A percentile compares a stretch with the other conserved stretches of the same genome.
Evolutionary conservation across 345 rosid species (phyloP).

Genomic region (Lepidium sativum): DNA sequence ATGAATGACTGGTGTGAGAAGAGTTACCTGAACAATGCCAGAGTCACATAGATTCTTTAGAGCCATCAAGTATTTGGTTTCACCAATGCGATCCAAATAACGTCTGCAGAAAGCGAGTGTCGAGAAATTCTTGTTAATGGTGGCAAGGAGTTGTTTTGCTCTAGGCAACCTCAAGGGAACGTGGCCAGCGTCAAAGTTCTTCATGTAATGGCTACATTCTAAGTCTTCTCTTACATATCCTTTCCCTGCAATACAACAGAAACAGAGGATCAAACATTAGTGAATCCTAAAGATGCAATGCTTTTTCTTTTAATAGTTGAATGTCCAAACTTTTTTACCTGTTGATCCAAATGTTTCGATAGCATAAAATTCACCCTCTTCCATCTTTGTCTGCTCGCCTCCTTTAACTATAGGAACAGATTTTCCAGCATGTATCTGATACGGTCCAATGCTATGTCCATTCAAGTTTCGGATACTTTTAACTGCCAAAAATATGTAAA

Average conservation of each 20-base stretch:
- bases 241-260: slow-evolving; percentile 47
- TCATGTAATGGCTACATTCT: slow-evolving; percentile 96
- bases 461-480: slow-evolving; percentile 90
- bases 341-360: slow-evolving; percentile 94
- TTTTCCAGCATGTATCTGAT: slow-evolving; percentile 95
- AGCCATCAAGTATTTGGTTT: slow-evolving; percentile 90
- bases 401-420: slow-evolving; percentile 93
- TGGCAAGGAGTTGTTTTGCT: slow-evolving; percentile 91
- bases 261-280: neutral
- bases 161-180: slow-evolving; percentile 76
- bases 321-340: slow-evolving; percentile 34
- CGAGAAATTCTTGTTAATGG: slow-evolving; percentile 89
- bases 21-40: slow-evolving; percentile 77
- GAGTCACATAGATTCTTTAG: slow-evolving; percentile 83
- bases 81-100: slow-evolving; percentile 86
- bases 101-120: slow-evolving; percentile 90
- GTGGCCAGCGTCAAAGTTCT: slow-evolving; percentile 71
- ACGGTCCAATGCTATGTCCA: slow-evolving; percentile 86
- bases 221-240: slow-evolving; percentile 89
- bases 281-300: neutral
- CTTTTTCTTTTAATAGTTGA: neutral
- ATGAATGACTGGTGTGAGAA: neutral
- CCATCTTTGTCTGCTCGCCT: slow-evolving; percentile 98
- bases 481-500: slow-evolving; percentile 35
- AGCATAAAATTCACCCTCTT: slow-evolving; percentile 94